A percentile compares a stretch with the other conserved stretches of the same genome.
These are phyloP conservation scores for Stropharia rugosoannulata DNA, from an alignment of 768 basidiomycete genomes.

Conservation along the genomic window DNA sequence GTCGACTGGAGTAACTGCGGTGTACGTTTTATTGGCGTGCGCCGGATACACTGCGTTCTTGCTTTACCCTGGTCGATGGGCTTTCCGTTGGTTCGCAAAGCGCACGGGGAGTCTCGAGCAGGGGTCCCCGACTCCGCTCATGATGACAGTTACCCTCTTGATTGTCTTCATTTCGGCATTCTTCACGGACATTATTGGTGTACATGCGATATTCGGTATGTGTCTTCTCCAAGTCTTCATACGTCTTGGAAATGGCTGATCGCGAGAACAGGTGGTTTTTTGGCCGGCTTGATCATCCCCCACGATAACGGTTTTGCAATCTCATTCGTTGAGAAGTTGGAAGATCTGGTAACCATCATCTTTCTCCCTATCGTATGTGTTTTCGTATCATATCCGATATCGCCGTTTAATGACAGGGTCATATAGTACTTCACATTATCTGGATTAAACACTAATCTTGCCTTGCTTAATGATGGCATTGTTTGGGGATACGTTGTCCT, in stretches of 20 bases:
- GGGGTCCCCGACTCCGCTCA: constrained; percentile 66
- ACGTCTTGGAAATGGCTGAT: not conserved
- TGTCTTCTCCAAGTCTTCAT: constrained; percentile 17
- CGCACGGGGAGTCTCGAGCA: constrained; percentile 72
- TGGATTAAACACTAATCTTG: constrained; percentile 79
- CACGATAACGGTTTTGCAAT: constrained; percentile 82
- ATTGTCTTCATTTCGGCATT: constrained; percentile 75
- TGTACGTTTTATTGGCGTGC: constrained; percentile 75
- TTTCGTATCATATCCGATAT: not conserved
- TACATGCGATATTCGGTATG: constrained; percentile 65
- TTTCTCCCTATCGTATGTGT: constrained; percentile 72
- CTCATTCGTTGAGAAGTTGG: constrained; percentile 78
- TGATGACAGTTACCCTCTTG: constrained; percentile 81
- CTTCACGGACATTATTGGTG: constrained; percentile 85
- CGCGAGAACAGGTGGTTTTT: constrained; percentile 60
- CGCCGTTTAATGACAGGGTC: not conserved
- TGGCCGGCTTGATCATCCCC: constrained; percentile 81
- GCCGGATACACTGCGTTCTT: constrained; percentile 68
- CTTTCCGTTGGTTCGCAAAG: constrained; percentile 63
- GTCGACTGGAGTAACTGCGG: constrained; percentile 65
- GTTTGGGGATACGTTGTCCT: constrained; percentile 83
- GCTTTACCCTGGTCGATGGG: constrained; percentile 62
- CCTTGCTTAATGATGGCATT: constrained; percentile 68
- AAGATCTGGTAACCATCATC: constrained; percentile 79
- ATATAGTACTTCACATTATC: constrained; percentile 19